A percentile compares a stretch with the other conserved stretches of the same genome.
Conservation (phyloP, 306 rosid genomes). For the Cucumis cinereus region DNA sequence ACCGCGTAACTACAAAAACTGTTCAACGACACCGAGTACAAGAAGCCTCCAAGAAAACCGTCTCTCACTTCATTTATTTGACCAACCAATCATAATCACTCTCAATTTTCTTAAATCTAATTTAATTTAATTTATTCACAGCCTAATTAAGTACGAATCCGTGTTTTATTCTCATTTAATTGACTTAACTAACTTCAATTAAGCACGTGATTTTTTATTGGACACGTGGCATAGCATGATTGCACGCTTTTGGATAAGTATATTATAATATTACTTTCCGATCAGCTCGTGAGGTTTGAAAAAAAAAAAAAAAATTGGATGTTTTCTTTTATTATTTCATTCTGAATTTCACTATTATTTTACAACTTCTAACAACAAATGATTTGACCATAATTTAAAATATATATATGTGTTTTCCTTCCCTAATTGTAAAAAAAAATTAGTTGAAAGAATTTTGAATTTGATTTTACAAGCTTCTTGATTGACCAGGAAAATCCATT, state of each 20-base stretch:
- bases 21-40: neutral
- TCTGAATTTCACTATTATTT: neutral
- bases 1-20: neutral
- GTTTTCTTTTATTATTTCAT: neutral
- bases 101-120: neutral
- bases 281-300: neutral
- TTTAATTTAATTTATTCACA: neutral
- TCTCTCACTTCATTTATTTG: neutral
- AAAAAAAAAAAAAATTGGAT: neutral
- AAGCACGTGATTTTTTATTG: neutral
- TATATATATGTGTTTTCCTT: neutral
- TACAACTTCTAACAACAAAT: neutral
- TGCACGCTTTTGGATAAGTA: neutral
- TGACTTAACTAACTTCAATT: neutral
- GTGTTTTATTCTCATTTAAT: neutral
- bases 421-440: neutral
- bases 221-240: neutral
- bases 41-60: neutral
- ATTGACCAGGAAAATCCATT: conserved; percentile 32
- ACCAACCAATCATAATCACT: neutral
- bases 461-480: conserved; percentile 15
- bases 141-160: neutral
- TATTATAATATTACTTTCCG: neutral
- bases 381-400: neutral
- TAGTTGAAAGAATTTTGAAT: neutral